Conservation (phyloP, 164 flowering plant species). For the Vitis rotundifolia region DNA sequence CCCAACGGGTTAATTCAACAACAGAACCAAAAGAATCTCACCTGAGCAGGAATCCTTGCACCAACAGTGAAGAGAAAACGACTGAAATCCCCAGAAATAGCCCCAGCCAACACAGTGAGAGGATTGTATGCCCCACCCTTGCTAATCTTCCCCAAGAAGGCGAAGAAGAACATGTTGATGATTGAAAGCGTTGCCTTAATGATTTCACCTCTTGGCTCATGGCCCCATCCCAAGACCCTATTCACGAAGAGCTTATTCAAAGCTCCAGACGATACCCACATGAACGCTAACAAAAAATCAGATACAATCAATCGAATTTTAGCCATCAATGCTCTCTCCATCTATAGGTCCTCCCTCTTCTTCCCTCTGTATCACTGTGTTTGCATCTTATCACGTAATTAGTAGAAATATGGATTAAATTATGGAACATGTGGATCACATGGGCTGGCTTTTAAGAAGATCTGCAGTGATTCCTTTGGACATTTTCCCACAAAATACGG, state of each 20-base stretch:
- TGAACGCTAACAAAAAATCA: conserved; percentile 61
- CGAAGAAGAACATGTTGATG: conserved; percentile 63
- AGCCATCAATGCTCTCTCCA: background rate
- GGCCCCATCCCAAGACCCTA: conserved; percentile 44
- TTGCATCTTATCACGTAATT: too few species aligned
- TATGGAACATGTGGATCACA: too few species aligned
- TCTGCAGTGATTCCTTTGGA: too few species aligned
- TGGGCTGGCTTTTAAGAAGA: too few species aligned
- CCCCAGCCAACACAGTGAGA: conserved; percentile 48
- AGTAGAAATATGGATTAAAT: background rate
- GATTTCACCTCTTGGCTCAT: conserved; percentile 42
- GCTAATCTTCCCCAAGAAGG: conserved; percentile 49
- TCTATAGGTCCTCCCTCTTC: conserved; percentile 11
- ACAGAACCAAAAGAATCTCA: conserved; percentile 9
- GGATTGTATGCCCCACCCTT: conserved; percentile 71
- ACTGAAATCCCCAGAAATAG: conserved; percentile 59
- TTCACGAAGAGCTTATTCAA: conserved; percentile 47
- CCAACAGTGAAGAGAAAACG: conserved; percentile 47
- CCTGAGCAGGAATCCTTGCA: conserved; percentile 80
- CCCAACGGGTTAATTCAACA: too few species aligned
- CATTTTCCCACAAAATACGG: too few species aligned
- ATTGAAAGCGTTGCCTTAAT: conserved; percentile 36
- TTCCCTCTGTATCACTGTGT: background rate
- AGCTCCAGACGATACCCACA: conserved; percentile 82
- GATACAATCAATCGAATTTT: conserved; percentile 23